A percentile compares a stretch with the other conserved stretches of the same genome.
Conservation (phyloP, 495 filamentous ascomycete species). For the Emericellopsis terricola region DNA sequence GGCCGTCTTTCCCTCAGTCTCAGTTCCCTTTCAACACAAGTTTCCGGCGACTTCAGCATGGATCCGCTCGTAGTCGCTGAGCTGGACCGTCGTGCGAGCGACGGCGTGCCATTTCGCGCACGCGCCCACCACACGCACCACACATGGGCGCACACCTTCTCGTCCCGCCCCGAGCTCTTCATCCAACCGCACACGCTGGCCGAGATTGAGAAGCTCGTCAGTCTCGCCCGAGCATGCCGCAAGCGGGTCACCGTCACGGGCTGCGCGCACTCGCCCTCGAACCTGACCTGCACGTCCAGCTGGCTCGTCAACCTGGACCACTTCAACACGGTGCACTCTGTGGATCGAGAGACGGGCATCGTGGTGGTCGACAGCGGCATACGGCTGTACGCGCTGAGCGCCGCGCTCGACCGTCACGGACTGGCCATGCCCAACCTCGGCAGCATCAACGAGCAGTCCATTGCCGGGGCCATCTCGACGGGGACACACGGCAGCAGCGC, state of each 20-base stretch:
- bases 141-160: conserved; percentile 94
- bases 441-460: conserved; percentile 85
- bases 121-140: conserved; percentile 54
- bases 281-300: conserved; percentile 80
- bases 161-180: conserved; percentile 73
- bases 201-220: conserved; percentile 72
- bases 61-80: conserved; percentile 16
- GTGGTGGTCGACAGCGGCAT: conserved; percentile 79
- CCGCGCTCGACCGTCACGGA: conserved; percentile 48
- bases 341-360: conserved; percentile 42
- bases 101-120: conserved; percentile 56
- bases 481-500: conserved; percentile 85
- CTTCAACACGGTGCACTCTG: conserved; percentile 50
- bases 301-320: conserved; percentile 91
- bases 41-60: too few relatives aligned
- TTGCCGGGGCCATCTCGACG: conserved; percentile 83
- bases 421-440: conserved; percentile 78
- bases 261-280: conserved; percentile 78
- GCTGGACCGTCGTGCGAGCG: conserved; percentile 10
- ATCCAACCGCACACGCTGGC: conserved; percentile 58
- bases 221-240: conserved; percentile 62
- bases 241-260: conserved; percentile 67
- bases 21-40: too few relatives aligned
- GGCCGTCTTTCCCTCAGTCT: too few relatives aligned
- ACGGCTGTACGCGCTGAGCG: conserved; percentile 49